Evolutionary conservation across 2,329 filamentous ascomycete genomes (phyloP).

Genomic region (Fusarium mundagurra): DNA sequence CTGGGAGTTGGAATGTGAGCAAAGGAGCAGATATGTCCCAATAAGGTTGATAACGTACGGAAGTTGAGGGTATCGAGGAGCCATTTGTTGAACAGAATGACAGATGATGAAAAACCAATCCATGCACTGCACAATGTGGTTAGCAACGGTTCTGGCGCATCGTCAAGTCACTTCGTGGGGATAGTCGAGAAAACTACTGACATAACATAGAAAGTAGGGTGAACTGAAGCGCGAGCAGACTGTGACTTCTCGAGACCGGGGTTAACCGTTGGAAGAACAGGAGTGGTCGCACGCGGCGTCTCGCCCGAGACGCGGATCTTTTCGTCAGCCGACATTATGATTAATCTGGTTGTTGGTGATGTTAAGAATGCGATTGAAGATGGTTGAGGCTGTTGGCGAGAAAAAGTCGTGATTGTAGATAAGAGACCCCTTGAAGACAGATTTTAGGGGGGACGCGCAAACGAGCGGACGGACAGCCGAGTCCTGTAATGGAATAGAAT

Average conservation of each 20-base stretch:
- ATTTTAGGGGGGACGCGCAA: slow-evolving; percentile 50
- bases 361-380: slow-evolving; percentile 30
- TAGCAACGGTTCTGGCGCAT: slow-evolving; percentile 12
- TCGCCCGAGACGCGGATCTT: slow-evolving; percentile 88
- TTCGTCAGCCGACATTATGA: slow-evolving; percentile 66
- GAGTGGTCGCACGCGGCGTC: slow-evolving; percentile 66
- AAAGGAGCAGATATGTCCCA: neutral
- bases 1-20: slow-evolving; percentile 51
- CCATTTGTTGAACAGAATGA: slow-evolving; percentile 99
- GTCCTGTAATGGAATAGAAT: slow-evolving; percentile 45
- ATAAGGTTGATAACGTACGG: slow-evolving; percentile 52
- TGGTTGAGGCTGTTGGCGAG: slow-evolving; percentile 28
- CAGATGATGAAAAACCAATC: slow-evolving; percentile 91
- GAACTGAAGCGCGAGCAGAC: slow-evolving; percentile 71
- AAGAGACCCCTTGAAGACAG: slow-evolving; percentile 43
- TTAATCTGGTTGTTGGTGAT: slow-evolving; percentile 57
- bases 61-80: slow-evolving; percentile 88
- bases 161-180: neutral
- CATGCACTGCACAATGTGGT: slow-evolving; percentile 71
- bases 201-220: slow-evolving; percentile 87
- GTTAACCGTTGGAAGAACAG: slow-evolving; percentile 84
- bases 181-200: slow-evolving; percentile 50
- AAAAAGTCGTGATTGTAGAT: slow-evolving; percentile 37
- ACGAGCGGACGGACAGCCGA: slow-evolving; percentile 53
- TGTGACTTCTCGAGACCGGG: slow-evolving; percentile 77